A percentile compares a stretch with the other conserved stretches of the same genome.
phyloP scores from a whole-genome alignment of 371 early-diverging fungal genomes.

The Smittium culicis region DNA sequence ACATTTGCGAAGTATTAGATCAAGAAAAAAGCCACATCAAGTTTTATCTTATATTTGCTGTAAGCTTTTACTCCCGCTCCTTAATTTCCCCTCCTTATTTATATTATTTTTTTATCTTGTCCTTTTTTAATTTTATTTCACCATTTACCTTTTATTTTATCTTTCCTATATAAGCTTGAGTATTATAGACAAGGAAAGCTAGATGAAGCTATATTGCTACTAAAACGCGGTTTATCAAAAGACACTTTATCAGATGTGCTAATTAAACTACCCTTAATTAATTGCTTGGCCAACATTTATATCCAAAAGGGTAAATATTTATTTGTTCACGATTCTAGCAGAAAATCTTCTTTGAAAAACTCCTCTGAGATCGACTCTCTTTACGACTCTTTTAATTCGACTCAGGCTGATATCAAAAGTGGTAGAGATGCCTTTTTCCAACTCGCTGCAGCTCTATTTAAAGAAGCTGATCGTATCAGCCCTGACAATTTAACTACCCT shows the following conservation, averaged over 20 bases:
- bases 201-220: conserved; percentile 43
- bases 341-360: background rate
- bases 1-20: conserved; percentile 62
- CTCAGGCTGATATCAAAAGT: conserved; percentile 14
- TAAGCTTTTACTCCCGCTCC: conserved; percentile 30
- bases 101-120: too few relatives aligned
- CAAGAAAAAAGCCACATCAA: conserved; percentile 52
- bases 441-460: conserved; percentile 51
- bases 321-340: background rate
- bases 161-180: conserved; percentile 40
- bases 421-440: conserved; percentile 42
- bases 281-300: conserved; percentile 47
- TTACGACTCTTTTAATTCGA: background rate
- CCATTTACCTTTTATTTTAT: background rate
- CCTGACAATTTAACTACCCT: conserved; percentile 48
- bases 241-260: conserved; percentile 37
- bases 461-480: conserved; percentile 56
- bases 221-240: conserved; percentile 43
- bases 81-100: too few relatives aligned
- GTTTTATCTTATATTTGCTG: conserved; percentile 65
- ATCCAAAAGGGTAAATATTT: conserved; percentile 38
- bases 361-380: background rate
- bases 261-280: conserved; percentile 49
- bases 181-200: conserved; percentile 52
- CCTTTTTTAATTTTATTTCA: background rate